phyloP scores from a whole-genome alignment of 495 filamentous ascomycete species.

The Xylaria sp. region DNA sequence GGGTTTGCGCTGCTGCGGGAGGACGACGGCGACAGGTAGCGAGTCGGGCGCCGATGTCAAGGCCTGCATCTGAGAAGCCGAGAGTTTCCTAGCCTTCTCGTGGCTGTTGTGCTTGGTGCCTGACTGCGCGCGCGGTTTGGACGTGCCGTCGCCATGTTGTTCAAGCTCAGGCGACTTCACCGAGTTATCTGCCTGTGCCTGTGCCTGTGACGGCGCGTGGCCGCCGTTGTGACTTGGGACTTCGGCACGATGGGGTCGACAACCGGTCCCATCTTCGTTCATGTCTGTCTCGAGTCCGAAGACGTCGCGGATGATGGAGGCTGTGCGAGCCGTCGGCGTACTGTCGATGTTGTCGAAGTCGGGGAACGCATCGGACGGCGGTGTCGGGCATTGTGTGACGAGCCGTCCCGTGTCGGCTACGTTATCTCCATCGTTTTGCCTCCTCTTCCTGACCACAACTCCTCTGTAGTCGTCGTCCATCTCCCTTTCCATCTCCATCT shows the following conservation, averaged over 20 bases:
- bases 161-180: neutral
- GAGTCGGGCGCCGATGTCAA: slow-evolving; percentile 61
- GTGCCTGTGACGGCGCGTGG: neutral
- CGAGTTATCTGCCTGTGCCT: neutral
- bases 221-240: neutral
- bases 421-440: neutral
- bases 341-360: slow-evolving; percentile 36
- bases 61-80: slow-evolving; percentile 62
- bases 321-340: slow-evolving; percentile 28
- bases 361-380: slow-evolving; percentile 37
- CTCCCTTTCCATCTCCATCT: neutral
- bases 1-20: slow-evolving; percentile 34
- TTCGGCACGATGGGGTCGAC: neutral
- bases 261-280: neutral
- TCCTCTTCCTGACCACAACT: neutral
- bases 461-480: neutral
- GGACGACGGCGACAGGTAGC: slow-evolving; percentile 50
- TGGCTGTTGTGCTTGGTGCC: slow-evolving; percentile 31
- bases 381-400: slow-evolving; percentile 25
- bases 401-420: neutral
- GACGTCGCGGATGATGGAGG: slow-evolving; percentile 1
- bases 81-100: slow-evolving; percentile 57
- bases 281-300: slow-evolving; percentile 2
- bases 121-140: slow-evolving; percentile 36
- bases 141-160: neutral